Evolutionary conservation across 2,329 filamentous ascomycete species (phyloP).

Genomic region (Tolypocladium inflatum): DNA sequence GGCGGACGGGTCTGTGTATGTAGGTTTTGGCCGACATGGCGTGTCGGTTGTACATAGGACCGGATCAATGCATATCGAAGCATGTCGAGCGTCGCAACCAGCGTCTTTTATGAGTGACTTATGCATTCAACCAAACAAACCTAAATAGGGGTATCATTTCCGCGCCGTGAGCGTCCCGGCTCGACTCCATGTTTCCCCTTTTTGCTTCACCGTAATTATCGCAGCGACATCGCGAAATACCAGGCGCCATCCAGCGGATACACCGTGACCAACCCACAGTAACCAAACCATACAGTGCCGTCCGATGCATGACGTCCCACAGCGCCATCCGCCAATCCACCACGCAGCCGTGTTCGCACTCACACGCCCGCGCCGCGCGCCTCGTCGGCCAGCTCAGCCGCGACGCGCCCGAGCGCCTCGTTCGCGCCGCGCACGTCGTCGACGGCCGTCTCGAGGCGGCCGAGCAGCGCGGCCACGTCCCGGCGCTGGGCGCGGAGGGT

Average conservation of each 20-base stretch:
- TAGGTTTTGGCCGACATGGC: not conserved
- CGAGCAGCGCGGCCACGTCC: slow-evolving; percentile 43
- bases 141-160: not conserved
- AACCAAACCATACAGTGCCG: not conserved
- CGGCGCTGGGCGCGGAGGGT: slow-evolving; percentile 42
- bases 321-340: not conserved
- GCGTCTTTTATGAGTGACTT: not conserved
- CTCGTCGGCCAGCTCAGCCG: slow-evolving; percentile 39
- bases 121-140: not conserved
- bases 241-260: not conserved
- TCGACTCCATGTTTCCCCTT: not conserved
- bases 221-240: not conserved
- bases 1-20: not conserved
- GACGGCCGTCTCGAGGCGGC: slow-evolving; percentile 38
- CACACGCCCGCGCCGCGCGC: slow-evolving; percentile 23
- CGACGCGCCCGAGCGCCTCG: slow-evolving; percentile 34
- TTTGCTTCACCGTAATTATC: not conserved
- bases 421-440: slow-evolving; percentile 46
- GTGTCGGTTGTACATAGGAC: not conserved
- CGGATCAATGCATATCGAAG: not conserved
- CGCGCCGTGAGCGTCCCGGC: not conserved
- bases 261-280: not conserved
- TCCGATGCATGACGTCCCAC: not conserved
- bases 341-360: not conserved
- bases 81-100: not conserved